These are phyloP conservation scores for Exophiala alcalophila DNA, from an alignment of 2,329 filamentous ascomycete genomes.

Conservation along the genomic window DNA sequence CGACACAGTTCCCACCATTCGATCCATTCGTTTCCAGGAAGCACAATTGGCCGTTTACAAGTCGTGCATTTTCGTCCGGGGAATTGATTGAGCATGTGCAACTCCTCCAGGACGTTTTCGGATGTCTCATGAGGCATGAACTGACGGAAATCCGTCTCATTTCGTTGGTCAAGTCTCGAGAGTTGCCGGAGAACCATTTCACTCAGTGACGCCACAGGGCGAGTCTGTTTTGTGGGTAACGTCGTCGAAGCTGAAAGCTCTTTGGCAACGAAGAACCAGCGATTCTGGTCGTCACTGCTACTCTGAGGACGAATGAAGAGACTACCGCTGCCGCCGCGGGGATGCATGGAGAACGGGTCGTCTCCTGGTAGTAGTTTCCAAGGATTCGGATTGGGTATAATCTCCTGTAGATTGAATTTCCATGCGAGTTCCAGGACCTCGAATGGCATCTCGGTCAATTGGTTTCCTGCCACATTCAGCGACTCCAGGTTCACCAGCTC, in stretches of 20 bases:
- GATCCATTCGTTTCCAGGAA: slow-evolving; percentile 44
- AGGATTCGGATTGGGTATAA: slow-evolving; percentile 24
- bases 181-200: slow-evolving; percentile 41
- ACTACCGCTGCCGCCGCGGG: too few species aligned
- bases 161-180: slow-evolving; percentile 37
- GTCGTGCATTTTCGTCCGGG: slow-evolving; percentile 42
- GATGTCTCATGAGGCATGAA: slow-evolving; percentile 38
- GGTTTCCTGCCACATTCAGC: slow-evolving; percentile 47
- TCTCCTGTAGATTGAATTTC: slow-evolving; percentile 13
- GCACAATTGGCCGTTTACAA: slow-evolving; percentile 41
- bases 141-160: slow-evolving; percentile 38
- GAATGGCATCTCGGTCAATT: slow-evolving; percentile 43
- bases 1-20: slow-evolving; percentile 39
- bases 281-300: too few species aligned
- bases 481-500: slow-evolving; percentile 43
- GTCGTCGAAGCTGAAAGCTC: too few species aligned
- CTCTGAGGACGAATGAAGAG: too few species aligned
- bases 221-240: too few species aligned
- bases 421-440: slow-evolving; percentile 44
- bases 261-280: too few species aligned
- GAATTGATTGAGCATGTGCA: slow-evolving; percentile 37
- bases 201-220: slow-evolving; percentile 41
- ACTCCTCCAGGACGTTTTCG: slow-evolving; percentile 35
- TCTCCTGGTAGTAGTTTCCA: too few species aligned
- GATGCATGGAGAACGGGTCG: too few species aligned